phyloP scores from a whole-genome alignment of 106 monocot genomes.

The Acorus calamus region DNA sequence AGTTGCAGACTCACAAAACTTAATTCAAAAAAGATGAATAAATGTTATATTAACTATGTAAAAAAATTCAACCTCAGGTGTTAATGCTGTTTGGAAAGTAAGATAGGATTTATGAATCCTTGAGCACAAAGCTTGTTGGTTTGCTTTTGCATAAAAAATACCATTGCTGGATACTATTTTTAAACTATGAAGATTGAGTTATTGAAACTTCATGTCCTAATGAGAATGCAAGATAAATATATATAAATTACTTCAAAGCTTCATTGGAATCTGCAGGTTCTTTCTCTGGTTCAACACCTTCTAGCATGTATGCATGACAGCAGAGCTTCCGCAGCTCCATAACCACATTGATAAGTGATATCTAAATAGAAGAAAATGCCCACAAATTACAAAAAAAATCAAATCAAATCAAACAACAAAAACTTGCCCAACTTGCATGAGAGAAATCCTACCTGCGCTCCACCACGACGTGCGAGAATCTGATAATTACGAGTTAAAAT shows the following conservation, averaged over 20 bases:
- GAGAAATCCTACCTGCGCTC: constrained; percentile 60
- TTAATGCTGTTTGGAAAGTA: too few species aligned
- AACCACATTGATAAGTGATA: constrained; percentile 98
- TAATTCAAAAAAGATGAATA: too few species aligned
- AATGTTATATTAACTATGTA: too few species aligned
- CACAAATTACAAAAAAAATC: constrained; percentile 3
- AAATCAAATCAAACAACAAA: constrained; percentile 2
- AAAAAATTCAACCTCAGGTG: too few species aligned
- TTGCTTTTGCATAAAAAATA: too few species aligned
- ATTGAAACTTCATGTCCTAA: too few species aligned
- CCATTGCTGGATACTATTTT: too few species aligned
- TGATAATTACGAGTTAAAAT: constrained; percentile 97
- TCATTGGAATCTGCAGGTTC: constrained; percentile 67
- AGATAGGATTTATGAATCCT: too few species aligned
- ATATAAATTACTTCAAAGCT: constrained; percentile 55
- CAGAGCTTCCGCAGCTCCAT: constrained; percentile 99
- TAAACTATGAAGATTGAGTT: too few species aligned
- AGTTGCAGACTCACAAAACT: too few species aligned
- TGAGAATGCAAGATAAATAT: neutral
- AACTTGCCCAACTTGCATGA: neutral
- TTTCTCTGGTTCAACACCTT: constrained; percentile 79
- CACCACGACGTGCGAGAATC: constrained; percentile 84
- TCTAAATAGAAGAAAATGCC: constrained; percentile 32
- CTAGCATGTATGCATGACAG: constrained; percentile 93
- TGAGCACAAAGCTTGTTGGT: too few species aligned